Evolutionary conservation across 2,329 filamentous ascomycete genomes (phyloP), one percentile per base, ranked within the genome.

Genomic region (Periconia sp.): DNA sequence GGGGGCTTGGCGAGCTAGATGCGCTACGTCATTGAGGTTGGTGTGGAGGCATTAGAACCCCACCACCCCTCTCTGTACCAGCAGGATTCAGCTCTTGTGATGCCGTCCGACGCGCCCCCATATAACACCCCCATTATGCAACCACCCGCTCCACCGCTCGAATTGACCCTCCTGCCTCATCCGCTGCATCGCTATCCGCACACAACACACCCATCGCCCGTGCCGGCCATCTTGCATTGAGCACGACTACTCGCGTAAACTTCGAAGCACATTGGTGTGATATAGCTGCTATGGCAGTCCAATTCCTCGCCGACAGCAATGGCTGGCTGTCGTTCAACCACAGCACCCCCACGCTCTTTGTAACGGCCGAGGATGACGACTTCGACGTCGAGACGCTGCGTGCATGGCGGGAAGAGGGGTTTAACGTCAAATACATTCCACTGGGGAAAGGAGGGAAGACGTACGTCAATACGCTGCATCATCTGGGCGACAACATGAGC

Each of bases 391-490:
- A 77, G 29, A 78, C 75, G 0, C 63, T 81, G 41, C 70, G 75
- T 31, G 74, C 78, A 40, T 85, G 82, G 80, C 68, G 72, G 21
- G 76, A 81, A 26, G 83, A 86, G 61, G 83, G 83, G 2, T 86
- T 85, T 57, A 69, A 77, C 13, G 75, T 83, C 2, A 69, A 74
- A 18, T 86, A 86, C 56, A 61, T 85, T 1, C 78, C 81, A 2
- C 61, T 76, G 49, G 69, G 72, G 5, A 76, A 78, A 25, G 75
- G 78, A 12, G 77, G 78, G 13, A 69, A 72, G 42, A 66, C 69
- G 32, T 78, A 75, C 36, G 66, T 75, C n/a, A 63, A 70, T 34
- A 67, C 66, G 39, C 58, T 85, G 43, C 75, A 78, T 48, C 66
- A 70, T 13, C 65, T 81, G 24, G 78, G 78, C 37, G 79, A 83